A percentile compares a stretch with the other conserved stretches of the same genome.
Conservation (phyloP, 768 basidiomycete species). For the Rhodotorula taiwanensis region DNA sequence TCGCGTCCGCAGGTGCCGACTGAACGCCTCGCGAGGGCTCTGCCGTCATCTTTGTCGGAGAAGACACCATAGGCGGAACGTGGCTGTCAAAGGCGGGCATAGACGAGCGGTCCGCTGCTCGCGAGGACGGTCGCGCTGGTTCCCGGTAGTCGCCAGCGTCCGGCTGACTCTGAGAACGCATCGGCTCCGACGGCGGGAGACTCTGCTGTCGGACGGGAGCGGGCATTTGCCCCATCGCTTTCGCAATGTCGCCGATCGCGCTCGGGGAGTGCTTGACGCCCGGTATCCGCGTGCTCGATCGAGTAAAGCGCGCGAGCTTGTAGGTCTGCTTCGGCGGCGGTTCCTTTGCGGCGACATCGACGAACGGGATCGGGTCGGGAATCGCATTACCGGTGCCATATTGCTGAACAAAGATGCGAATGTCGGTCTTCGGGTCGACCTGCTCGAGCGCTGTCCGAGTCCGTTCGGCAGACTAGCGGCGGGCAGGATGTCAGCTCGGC, state of each 20-base stretch:
- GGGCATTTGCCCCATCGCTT: conserved; percentile 17
- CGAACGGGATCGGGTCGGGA: conserved; percentile 77
- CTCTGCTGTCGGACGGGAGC: not conserved
- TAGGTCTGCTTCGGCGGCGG: conserved; percentile 42
- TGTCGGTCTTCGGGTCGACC: conserved; percentile 77
- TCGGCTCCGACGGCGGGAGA: not conserved
- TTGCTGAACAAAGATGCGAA: conserved; percentile 78
- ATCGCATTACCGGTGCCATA: conserved; percentile 84
- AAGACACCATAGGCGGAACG: not conserved
- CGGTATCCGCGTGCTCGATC: conserved; percentile 33
- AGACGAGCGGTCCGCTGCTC: not conserved
- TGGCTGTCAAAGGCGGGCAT: not conserved
- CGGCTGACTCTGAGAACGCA: not conserved
- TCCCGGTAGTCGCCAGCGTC: not conserved
- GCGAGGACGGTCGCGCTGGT: not conserved
- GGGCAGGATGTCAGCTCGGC: too few relatives aligned
- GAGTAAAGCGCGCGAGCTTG: conserved; percentile 36
- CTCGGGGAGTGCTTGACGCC: conserved; percentile 32
- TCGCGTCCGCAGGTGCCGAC: conserved; percentile 17
- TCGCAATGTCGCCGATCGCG: conserved; percentile 26
- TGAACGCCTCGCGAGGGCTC: not conserved
- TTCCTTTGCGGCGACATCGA: conserved; percentile 58
- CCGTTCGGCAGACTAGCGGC: conserved; percentile 88
- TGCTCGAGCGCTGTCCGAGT: conserved; percentile 78
- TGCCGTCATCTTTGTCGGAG: not conserved